These are phyloP conservation scores for Phytophthora agathidicida DNA, from an alignment of 352 stramenopile species.

Conservation along the genomic window DNA sequence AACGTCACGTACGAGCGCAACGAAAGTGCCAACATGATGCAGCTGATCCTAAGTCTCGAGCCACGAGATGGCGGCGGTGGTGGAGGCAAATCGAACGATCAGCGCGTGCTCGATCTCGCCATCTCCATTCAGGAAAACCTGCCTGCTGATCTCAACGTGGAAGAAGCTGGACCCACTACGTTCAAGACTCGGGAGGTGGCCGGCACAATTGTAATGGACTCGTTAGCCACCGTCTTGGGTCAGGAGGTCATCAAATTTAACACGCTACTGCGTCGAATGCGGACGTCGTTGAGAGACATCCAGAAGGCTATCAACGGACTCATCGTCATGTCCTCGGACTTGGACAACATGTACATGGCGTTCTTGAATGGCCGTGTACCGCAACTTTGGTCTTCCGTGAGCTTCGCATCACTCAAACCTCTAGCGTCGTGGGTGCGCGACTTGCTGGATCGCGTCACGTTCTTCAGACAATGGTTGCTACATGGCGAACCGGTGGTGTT, in stretches of 20 bases:
- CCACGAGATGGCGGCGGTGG: conserved; percentile 74
- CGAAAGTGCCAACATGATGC: conserved; percentile 89
- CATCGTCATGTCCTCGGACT: conserved; percentile 94
- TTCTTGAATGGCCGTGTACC: conserved; percentile 94
- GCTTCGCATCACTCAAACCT: conserved; percentile 94
- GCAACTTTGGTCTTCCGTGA: conserved; percentile 86
- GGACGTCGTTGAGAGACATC: conserved; percentile 78
- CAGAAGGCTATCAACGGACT: conserved; percentile 84
- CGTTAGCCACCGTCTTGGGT: conserved; percentile 91
- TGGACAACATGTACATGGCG: conserved; percentile 96
- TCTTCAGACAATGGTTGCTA: conserved; percentile 92
- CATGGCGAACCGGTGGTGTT: conserved; percentile 93
- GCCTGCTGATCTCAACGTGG: conserved; percentile 68
- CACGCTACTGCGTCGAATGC: conserved; percentile 86
- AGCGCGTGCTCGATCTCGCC: conserved; percentile 82
- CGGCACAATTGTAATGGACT: conserved; percentile 90
- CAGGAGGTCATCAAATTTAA: conserved; percentile 97
- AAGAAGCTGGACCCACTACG: conserved; percentile 90
- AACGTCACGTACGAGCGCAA: conserved; percentile 94
- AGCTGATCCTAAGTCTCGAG: conserved; percentile 91
- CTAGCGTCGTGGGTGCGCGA: conserved; percentile 94
- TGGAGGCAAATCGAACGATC: conserved; percentile 82
- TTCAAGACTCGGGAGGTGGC: conserved; percentile 90
- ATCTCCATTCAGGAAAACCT: conserved; percentile 70
- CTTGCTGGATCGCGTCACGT: conserved; percentile 87